Percentiles rank a stretch among this genome's conserved stretches.
Evolutionary conservation across 345 rosid genomes (phyloP).

Genomic region (Lepidium sativum): DNA sequence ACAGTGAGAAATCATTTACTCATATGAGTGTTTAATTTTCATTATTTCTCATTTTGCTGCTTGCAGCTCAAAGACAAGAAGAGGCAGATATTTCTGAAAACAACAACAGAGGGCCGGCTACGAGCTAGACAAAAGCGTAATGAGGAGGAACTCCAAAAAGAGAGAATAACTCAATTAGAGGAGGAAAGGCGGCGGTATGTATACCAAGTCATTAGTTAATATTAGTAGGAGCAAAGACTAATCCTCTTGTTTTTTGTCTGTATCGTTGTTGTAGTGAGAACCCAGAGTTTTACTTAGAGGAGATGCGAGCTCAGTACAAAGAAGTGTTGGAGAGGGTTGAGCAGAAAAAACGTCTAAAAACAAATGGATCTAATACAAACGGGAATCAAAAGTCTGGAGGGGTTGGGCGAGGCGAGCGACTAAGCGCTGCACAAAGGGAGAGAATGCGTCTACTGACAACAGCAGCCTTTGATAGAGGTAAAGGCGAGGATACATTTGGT

Average conservation of each 20-base stretch:
- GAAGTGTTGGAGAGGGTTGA: slow-evolving; percentile 75
- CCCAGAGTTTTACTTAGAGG: slow-evolving; percentile 74
- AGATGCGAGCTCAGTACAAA: slow-evolving; percentile 60
- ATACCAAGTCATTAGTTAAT: slow-evolving; percentile 8
- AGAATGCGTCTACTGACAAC: slow-evolving; percentile 93
- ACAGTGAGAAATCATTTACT: neutral
- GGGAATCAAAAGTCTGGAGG: slow-evolving; percentile 64
- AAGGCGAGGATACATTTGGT: slow-evolving; percentile 91
- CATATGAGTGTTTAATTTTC: neutral
- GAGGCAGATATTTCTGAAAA: slow-evolving; percentile 75
- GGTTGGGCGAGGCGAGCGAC: slow-evolving; percentile 92
- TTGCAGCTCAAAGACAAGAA: slow-evolving; percentile 82
- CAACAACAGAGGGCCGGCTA: slow-evolving; percentile 78
- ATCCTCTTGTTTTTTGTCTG: neutral
- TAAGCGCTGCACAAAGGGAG: slow-evolving; percentile 91
- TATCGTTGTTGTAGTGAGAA: slow-evolving; percentile 48
- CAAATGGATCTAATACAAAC: slow-evolving; percentile 65
- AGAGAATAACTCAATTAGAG: slow-evolving; percentile 65
- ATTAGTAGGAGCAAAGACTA: neutral
- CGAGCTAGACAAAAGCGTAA: slow-evolving; percentile 85
- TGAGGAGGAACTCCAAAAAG: slow-evolving; percentile 76
- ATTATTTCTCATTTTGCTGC: neutral
- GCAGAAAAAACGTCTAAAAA: slow-evolving; percentile 74
- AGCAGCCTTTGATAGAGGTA: slow-evolving; percentile 96
- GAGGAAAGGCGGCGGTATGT: slow-evolving; percentile 85